Evolutionary conservation across 2,329 filamentous ascomycete genomes (phyloP), one percentile per base, ranked within the genome.

Genomic region (Metarhizium guizhouense): DNA sequence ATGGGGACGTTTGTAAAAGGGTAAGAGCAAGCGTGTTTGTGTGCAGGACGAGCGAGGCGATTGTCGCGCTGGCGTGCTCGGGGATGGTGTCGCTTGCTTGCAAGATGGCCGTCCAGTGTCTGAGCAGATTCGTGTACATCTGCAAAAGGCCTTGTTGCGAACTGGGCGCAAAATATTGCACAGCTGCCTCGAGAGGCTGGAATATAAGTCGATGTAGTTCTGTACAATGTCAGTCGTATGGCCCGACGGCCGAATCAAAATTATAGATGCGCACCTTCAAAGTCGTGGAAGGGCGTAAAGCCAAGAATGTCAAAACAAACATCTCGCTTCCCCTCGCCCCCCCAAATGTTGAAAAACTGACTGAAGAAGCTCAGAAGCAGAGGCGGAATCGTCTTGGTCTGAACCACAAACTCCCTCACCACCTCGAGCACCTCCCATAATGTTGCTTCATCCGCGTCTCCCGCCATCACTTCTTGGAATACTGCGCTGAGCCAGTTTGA

Each of bases 81-180:
- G 72, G 70, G 13, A 73, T 63, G 4, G 64, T 51, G 2, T 73
- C 66, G 3, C 66, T 65, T 0, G 78, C 72, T 20, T 74, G 68
- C 48, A 84, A 67, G 3, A 68, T 58, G 10, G 73, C 65, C 6
- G 72, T 73, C 83, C 83, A 86, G 56, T 83, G 79, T 11, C 76
- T 79, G 49, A 93, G 76, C 6, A 95, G 72, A 11, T 71, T 69
- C 2, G 80, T 84, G 68, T 93, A 94, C 59, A 90, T 84, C 1
- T 69, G 68, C 3, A 94, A 76, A 2, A 95, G 72, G 2, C 74
- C 74, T 0, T 80, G 65, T 61, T 85, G 85, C 0, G 84, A 82
- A 6, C 73, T 64, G 0, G 75, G 57, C 1, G 73, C 74, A 47
- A 77, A 74, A 60, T 80, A 74, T 10, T 83, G 67, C 1, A 83